Evolutionary conservation across 805 yeast species (phyloP).

Genomic region (Metschnikowia shivogae): DNA sequence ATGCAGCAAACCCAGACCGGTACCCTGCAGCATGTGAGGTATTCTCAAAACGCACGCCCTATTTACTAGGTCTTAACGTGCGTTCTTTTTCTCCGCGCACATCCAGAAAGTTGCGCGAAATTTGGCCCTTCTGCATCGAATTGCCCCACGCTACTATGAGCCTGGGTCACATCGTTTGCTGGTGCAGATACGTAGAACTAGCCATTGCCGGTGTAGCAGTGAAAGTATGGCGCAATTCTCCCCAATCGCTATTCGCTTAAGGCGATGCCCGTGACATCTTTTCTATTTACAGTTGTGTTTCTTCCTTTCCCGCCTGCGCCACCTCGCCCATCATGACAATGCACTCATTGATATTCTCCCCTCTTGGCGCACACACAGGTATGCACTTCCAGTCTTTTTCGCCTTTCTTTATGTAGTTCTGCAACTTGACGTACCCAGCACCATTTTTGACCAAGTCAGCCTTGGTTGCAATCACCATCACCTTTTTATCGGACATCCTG

Average conservation of each 20-base stretch:
- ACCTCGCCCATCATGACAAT: conserved; percentile 68
- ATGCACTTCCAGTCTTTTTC: conserved; percentile 57
- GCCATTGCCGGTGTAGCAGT: no score
- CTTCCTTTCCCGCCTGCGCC: conserved; percentile 8
- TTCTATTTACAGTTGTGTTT: neutral
- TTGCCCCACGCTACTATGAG: neutral
- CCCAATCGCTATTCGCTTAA: no score
- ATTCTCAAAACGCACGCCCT: conserved; percentile 1
- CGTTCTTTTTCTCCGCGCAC: neutral
- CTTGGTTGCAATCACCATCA: conserved; percentile 86
- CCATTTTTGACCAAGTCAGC: conserved; percentile 69
- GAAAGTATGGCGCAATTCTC: no score
- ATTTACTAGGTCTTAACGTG: neutral
- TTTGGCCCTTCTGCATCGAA: neutral
- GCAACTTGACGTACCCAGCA: conserved; percentile 45
- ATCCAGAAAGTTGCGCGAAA: neutral
- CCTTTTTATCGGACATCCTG: conserved; percentile 55
- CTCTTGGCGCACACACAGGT: conserved; percentile 78
- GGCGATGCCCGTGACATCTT: neutral
- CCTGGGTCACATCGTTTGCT: no score
- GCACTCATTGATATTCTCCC: conserved; percentile 68
- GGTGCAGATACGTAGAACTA: no score
- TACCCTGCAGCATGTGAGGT: conserved; percentile 1
- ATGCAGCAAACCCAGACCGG: no score
- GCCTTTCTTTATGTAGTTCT: conserved; percentile 35